These are phyloP conservation scores for Xylariaceae sp. DNA, from an alignment of 2,329 filamentous ascomycete species.

Conservation along the genomic window DNA sequence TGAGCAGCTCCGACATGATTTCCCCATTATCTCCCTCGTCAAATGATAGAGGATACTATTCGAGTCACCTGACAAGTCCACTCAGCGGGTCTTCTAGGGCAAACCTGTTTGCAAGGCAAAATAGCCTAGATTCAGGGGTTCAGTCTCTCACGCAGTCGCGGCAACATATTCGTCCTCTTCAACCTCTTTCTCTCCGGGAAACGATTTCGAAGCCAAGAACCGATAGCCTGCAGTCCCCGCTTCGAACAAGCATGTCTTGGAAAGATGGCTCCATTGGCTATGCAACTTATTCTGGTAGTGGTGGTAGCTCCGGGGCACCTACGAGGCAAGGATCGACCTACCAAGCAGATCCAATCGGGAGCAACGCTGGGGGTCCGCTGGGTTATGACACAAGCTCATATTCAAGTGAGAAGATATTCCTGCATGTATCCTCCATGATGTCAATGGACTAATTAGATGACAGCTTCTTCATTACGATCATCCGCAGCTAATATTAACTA, in stretches of 20 bases:
- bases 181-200: slow-evolving; percentile 54
- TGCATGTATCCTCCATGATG: neutral
- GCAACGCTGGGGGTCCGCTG: slow-evolving; percentile 37
- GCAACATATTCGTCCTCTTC: slow-evolving; percentile 46
- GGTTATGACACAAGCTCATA: slow-evolving; percentile 49
- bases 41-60: slow-evolving; percentile 50
- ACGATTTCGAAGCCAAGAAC: slow-evolving; percentile 52
- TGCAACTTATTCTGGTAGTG: slow-evolving; percentile 43
- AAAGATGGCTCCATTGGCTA: slow-evolving; percentile 57
- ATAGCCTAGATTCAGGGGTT: slow-evolving; percentile 40
- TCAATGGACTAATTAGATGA: slow-evolving; percentile 14
- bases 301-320: slow-evolving; percentile 42
- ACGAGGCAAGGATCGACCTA: slow-evolving; percentile 47
- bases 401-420: slow-evolving; percentile 39
- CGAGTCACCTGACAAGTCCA: slow-evolving; percentile 42
- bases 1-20: slow-evolving; percentile 49
- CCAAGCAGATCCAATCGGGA: slow-evolving; percentile 43
- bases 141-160: slow-evolving; percentile 42
- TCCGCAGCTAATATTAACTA: slow-evolving; percentile 46
- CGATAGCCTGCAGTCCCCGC: slow-evolving; percentile 53
- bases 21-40: slow-evolving; percentile 53
- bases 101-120: slow-evolving; percentile 48
- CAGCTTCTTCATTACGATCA: slow-evolving; percentile 44
- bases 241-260: slow-evolving; percentile 58
- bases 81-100: slow-evolving; percentile 45